Evolutionary conservation across 371 early-diverging fungal species (phyloP), one percentile per base, ranked within the genome.

Genomic region (Mortierella sp.): DNA sequence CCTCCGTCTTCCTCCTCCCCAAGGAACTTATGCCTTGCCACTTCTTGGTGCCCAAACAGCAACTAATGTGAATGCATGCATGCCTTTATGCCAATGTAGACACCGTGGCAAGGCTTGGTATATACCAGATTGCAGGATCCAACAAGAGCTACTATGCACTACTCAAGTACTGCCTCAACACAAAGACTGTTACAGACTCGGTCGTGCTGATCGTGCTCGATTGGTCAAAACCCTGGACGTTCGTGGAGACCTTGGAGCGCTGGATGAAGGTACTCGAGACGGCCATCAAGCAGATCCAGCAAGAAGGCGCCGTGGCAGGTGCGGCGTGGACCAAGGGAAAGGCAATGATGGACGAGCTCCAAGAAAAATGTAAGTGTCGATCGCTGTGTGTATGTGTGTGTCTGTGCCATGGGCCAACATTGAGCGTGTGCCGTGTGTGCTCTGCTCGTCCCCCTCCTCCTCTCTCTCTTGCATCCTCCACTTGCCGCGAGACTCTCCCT

Each of bases 151-250:
- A 92, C 58, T 83, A 88, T 57, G 86, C 90, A 40, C 81, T 96
- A 57, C 79, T 96, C 22, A 86, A 85, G 57, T 90, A 92, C 66
- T 92, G 92, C n/a, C 79, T 95, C 51, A 87, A 86, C 60, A 78
- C 86, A 21, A 83, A 87, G 27, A 86, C 91, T 9, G 77, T 94
- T 43, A 69, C 84, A 0, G 88, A 90, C 71, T 81, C 91, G 2
- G 81, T 89, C 13, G 91, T 91, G 2, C 80, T 96, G 13, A 83
- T 97, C 46, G 90, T 90, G 41, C 80, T 98, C 54, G 97, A 96
- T 78, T 98, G 98, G 98, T 85, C 90, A 37, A 85, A 86, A 77
- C 98, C 98, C 19, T 96, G 96, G 95, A 81, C 79, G 41, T 96
- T 96, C 78, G 70, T 96, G 69, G 89, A 91, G 57, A 83, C 89